A percentile compares a stretch with the other conserved stretches of the same genome.
These are phyloP conservation scores for Quercus tomentella DNA, from an alignment of 331 rosid genomes.

Conservation along the genomic window DNA sequence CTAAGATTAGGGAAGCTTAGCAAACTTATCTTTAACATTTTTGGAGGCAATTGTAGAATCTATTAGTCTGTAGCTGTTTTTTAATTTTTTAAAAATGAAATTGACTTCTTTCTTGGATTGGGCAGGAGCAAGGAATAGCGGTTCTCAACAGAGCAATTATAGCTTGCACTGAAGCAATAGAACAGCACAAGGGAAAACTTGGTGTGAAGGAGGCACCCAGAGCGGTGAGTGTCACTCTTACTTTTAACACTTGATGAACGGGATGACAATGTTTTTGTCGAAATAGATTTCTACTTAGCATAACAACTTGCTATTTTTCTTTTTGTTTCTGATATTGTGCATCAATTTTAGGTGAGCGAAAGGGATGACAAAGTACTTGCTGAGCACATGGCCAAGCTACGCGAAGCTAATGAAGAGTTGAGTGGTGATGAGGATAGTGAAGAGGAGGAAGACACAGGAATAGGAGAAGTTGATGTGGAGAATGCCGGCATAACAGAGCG, in stretches of 20 bases:
- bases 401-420: conserved; percentile 77
- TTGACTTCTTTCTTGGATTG: conserved; percentile 17
- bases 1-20: too few relatives aligned
- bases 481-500: conserved; percentile 62
- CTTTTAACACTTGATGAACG: not conserved
- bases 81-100: not conserved
- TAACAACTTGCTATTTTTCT: not conserved
- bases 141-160: conserved; percentile 70
- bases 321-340: conserved; percentile 26
- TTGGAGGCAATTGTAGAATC: not conserved
- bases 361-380: conserved; percentile 89
- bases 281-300: not conserved
- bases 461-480: conserved; percentile 88
- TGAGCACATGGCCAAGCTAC: conserved; percentile 87
- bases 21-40: too few relatives aligned
- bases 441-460: conserved; percentile 96
- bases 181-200: conserved; percentile 83
- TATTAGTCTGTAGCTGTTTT: not conserved
- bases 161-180: conserved; percentile 76
- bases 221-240: conserved; percentile 63
- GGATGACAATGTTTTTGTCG: not conserved
- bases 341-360: conserved; percentile 76
- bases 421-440: conserved; percentile 85
- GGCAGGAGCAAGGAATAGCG: conserved; percentile 87
- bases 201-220: conserved; percentile 80